A percentile compares a stretch with the other conserved stretches of the same genome.
Conservation (phyloP, 2,329 filamentous ascomycete species). For the Domatiomyces globalis region DNA sequence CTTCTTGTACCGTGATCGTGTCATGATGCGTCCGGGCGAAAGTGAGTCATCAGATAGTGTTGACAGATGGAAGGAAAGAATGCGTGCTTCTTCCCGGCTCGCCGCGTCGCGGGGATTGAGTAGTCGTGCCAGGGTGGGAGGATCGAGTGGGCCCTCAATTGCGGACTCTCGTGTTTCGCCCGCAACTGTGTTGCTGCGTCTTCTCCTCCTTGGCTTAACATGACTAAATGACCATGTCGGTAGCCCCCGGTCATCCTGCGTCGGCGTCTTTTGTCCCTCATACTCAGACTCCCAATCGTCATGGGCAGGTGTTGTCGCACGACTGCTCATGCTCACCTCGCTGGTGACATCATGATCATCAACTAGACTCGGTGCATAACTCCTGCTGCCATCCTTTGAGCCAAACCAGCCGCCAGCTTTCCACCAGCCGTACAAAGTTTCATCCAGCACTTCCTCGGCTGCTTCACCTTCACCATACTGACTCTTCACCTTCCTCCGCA, state of each 20-base stretch:
- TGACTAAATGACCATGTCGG: constrained; percentile 15
- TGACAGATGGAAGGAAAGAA: constrained; percentile 63
- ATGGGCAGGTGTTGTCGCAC: constrained; percentile 30
- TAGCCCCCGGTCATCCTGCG: constrained; percentile 45
- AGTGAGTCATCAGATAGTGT: constrained; percentile 6
- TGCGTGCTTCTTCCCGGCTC: constrained; percentile 64
- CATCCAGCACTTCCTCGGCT: constrained; percentile 51
- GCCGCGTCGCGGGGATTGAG: constrained; percentile 66
- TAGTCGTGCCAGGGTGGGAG: constrained; percentile 59
- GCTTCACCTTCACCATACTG: constrained; percentile 18
- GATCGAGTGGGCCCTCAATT: constrained; percentile 52
- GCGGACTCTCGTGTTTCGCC: constrained; percentile 27
- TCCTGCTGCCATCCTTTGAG: constrained; percentile 62
- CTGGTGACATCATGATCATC: constrained; percentile 59
- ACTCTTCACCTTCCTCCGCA: constrained; percentile 47
- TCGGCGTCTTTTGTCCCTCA: constrained; percentile 55
- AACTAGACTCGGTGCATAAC: constrained; percentile 48
- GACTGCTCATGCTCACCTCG: constrained; percentile 52
- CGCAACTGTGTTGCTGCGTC: constrained; percentile 12
- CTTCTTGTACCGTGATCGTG: constrained; percentile 60
- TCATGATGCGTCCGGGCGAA: constrained; percentile 51
- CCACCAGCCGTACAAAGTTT: constrained; percentile 73
- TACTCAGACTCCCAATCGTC: constrained; percentile 31
- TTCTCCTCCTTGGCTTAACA: constrained; percentile 10
- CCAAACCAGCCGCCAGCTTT: constrained; percentile 74